Percentiles rank a stretch among this genome's conserved stretches.
Conservation (phyloP, 805 yeast genomes). For the Teunomyces panamensis region DNA sequence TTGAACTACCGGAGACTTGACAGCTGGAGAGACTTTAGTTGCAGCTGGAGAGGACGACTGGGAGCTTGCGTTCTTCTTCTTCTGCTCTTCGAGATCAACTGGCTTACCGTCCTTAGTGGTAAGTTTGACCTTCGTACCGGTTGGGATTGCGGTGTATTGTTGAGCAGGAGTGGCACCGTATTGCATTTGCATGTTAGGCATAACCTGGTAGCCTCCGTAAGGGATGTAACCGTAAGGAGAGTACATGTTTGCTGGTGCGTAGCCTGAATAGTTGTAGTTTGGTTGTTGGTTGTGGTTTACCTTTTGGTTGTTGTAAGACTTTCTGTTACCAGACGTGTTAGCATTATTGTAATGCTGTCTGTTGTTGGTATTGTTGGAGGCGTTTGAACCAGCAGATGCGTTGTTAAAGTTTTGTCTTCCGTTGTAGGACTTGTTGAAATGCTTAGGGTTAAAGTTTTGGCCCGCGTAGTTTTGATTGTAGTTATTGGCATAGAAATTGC, state of each 20-base stretch:
- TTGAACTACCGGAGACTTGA: constrained; percentile 3
- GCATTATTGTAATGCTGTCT: constrained; percentile 6
- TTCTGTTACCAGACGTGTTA: constrained; percentile 7
- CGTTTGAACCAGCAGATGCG: constrained; percentile 8
- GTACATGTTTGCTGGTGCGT: constrained; percentile 23
- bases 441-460: constrained; percentile 1
- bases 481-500: constrained; percentile 8
- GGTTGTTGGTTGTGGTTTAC: constrained; percentile 16
- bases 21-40: constrained; percentile 5
- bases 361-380: constrained; percentile 7
- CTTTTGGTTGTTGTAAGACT: constrained; percentile 11
- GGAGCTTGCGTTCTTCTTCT: constrained; percentile 24
- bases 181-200: constrained; percentile 14
- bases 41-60: constrained; percentile 32
- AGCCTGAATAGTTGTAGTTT: constrained; percentile 19
- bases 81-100: constrained; percentile 42
- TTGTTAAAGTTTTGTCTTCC: constrained; percentile 12
- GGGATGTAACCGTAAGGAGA: constrained; percentile 25
- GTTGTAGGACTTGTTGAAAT: constrained; percentile 10
- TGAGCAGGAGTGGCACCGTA: constrained; percentile 5
- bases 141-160: constrained; percentile 10
- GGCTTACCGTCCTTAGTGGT: constrained; percentile 43
- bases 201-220: constrained; percentile 21
- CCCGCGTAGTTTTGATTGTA: constrained; percentile 5
- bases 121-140: constrained; percentile 30